phyloP scores from a whole-genome alignment of 2,329 filamentous ascomycete genomes.

The Diaporthe helianthi region DNA sequence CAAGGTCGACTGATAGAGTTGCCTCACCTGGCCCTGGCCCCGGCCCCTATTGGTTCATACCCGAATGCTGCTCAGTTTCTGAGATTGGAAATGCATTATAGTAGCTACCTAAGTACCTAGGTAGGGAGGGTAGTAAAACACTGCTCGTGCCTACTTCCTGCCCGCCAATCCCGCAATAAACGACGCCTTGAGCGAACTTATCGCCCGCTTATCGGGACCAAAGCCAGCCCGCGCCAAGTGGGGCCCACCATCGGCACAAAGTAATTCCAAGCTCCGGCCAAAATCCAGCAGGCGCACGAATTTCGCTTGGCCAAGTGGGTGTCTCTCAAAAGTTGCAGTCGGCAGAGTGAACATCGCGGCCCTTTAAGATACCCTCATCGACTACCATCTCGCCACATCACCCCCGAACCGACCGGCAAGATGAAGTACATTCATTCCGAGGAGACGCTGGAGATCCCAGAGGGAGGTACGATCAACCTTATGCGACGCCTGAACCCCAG shows the following conservation, averaged over 20 bases:
- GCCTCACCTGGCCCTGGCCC: too few relatives aligned
- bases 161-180: too few relatives aligned
- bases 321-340: conserved; percentile 29
- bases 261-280: conserved; percentile 20
- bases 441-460: conserved; percentile 93
- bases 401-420: conserved; percentile 66
- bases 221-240: neutral
- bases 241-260: conserved; percentile 1
- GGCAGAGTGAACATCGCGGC: conserved; percentile 25
- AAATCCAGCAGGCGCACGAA: conserved; percentile 23
- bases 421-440: conserved; percentile 99
- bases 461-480: conserved; percentile 77
- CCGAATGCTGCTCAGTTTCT: too few relatives aligned
- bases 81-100: too few relatives aligned
- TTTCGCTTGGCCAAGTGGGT: conserved; percentile 19
- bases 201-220: conserved; percentile 9
- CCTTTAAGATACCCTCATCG: conserved; percentile 33
- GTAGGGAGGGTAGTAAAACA: too few relatives aligned
- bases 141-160: too few relatives aligned
- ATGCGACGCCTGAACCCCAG: conserved; percentile 15
- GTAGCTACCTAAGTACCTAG: too few relatives aligned
- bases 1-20: too few relatives aligned
- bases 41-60: too few relatives aligned
- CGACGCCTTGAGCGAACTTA: neutral
- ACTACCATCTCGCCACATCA: conserved; percentile 49